Evolutionary conservation across 768 basidiomycete genomes (phyloP).

Genomic region (Rhodotorula toruloides): DNA sequence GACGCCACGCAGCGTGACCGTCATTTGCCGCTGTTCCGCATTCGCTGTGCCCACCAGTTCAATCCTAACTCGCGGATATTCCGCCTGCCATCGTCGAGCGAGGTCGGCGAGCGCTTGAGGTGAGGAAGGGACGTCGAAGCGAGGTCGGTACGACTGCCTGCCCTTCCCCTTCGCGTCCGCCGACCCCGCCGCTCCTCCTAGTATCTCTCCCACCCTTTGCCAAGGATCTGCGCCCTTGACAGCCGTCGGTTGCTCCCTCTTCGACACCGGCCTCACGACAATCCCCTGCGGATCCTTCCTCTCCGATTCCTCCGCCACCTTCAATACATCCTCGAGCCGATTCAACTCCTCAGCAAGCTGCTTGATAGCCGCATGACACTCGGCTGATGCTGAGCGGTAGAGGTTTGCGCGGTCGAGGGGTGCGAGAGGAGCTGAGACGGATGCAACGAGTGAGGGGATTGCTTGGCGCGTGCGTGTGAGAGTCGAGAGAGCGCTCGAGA

Average conservation of each 20-base stretch:
- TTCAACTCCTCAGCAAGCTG: conserved; percentile 2
- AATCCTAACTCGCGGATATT: neutral
- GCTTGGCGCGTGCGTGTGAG: conserved; percentile 9
- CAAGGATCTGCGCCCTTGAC: neutral
- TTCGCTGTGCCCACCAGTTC: neutral
- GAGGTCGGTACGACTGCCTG: neutral
- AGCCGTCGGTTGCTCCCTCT: neutral
- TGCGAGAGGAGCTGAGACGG: neutral
- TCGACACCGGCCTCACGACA: neutral
- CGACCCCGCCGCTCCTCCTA: neutral
- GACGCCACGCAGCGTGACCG: neutral
- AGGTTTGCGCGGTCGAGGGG: conserved; percentile 3
- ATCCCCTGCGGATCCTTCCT: neutral
- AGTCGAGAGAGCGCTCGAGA: conserved; percentile 10
- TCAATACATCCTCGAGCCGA: neutral
- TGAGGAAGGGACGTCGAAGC: conserved; percentile 2
- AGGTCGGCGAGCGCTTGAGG: neutral
- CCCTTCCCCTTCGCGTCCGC: neutral
- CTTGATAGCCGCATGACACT: conserved; percentile 3
- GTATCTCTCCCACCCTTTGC: neutral
- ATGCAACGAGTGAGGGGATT: conserved; percentile 11
- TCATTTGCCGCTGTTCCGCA: neutral
- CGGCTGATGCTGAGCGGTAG: conserved; percentile 15
- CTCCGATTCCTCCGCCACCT: neutral
- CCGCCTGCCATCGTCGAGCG: neutral